Conservation (phyloP, 2,329 filamentous ascomycete species). For the Alternaria sp. region DNA sequence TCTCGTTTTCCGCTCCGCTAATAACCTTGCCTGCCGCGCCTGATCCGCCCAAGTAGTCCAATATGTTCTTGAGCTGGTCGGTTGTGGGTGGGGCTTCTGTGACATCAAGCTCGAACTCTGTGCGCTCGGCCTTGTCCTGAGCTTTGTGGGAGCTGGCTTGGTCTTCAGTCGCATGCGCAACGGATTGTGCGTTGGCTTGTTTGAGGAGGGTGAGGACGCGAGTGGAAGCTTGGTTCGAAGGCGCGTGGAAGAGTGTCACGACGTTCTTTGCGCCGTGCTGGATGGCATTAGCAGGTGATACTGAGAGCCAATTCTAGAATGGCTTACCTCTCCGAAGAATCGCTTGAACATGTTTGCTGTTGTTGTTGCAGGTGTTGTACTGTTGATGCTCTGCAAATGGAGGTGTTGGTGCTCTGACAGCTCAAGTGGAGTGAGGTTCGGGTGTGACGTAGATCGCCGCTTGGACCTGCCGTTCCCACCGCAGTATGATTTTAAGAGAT, state of each 20-base stretch:
- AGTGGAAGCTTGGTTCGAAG: conserved; percentile 73
- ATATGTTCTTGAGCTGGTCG: conserved; percentile 82
- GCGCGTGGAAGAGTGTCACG: conserved; percentile 94
- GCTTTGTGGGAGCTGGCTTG: conserved; percentile 71
- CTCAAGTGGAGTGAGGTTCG: conserved; percentile 27
- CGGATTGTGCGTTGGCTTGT: conserved; percentile 74
- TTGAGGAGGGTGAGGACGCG: conserved; percentile 79
- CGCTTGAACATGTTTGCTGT: conserved; percentile 51
- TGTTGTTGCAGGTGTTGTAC: background rate
- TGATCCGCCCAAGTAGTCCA: conserved; percentile 75
- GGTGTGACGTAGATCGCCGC: conserved; percentile 36
- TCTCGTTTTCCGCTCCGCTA: conserved; percentile 72
- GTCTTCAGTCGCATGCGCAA: conserved; percentile 72
- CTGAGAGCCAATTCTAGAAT: background rate
- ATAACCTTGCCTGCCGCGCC: conserved; percentile 69
- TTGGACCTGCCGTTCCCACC: conserved; percentile 13
- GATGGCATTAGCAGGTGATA: background rate
- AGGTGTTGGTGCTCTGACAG: conserved; percentile 22
- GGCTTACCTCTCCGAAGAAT: conserved; percentile 54
- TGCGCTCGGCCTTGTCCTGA: conserved; percentile 65
- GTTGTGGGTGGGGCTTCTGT: conserved; percentile 79
- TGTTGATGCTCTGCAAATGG: conserved; percentile 12
- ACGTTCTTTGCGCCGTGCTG: conserved; percentile 69
- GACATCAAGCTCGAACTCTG: conserved; percentile 85
- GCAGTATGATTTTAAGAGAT: conserved; percentile 3